These are phyloP conservation scores for Pyrus bretschneideri DNA, from an alignment of 306 rosid species.

Conservation along the genomic window DNA sequence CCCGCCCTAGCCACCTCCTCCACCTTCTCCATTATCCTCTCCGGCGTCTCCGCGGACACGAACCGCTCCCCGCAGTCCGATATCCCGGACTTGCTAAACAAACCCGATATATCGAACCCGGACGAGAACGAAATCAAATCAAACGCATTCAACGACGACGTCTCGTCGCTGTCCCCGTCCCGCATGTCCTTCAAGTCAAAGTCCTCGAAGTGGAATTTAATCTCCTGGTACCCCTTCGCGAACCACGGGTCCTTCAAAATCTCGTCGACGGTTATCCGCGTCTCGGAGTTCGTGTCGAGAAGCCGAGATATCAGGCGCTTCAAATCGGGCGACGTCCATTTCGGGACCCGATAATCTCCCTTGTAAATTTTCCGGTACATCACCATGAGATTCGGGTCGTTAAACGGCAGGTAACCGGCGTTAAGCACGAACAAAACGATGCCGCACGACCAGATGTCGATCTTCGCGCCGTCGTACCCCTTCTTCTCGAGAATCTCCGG, in stretches of 20 bases:
- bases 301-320: slow-evolving; percentile 36
- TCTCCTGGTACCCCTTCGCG: slow-evolving; percentile 29
- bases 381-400: slow-evolving; percentile 39
- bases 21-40: slow-evolving; percentile 33
- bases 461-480: slow-evolving; percentile 76
- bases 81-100: slow-evolving; percentile 20
- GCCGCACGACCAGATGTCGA: slow-evolving; percentile 85
- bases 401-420: slow-evolving; percentile 64
- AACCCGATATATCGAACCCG: slow-evolving; percentile 57
- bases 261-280: slow-evolving; percentile 57
- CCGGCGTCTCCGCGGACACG: slow-evolving; percentile 36
- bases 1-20: slow-evolving; percentile 32
- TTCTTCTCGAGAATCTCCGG: slow-evolving; percentile 68
- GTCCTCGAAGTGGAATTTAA: slow-evolving; percentile 12
- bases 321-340: slow-evolving; percentile 44
- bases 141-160: slow-evolving; percentile 51
- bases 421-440: slow-evolving; percentile 51
- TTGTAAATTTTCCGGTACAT: slow-evolving; percentile 66
- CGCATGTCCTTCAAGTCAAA: neutral
- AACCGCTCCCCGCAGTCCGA: slow-evolving; percentile 39
- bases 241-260: slow-evolving; percentile 64
- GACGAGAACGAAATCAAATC: slow-evolving; percentile 64
- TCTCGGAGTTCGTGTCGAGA: slow-evolving; percentile 53
- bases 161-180: neutral
- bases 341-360: slow-evolving; percentile 62